Conservation (phyloP, 805 yeast species). For the Jamesozyma piceae region DNA sequence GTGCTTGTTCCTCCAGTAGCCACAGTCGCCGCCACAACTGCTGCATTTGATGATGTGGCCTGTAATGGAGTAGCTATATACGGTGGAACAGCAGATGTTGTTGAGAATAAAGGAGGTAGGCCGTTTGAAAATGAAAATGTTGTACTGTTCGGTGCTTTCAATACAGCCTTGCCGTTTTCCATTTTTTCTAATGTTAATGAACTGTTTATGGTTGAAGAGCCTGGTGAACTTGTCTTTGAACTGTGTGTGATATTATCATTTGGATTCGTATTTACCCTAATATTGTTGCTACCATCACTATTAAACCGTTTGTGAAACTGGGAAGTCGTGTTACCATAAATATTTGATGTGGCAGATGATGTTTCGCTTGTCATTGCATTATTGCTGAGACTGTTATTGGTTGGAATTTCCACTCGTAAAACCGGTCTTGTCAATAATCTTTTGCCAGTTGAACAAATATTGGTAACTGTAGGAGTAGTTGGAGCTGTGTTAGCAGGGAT, state of each 20-base stretch:
- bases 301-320: conserved; percentile 2
- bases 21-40: conserved; percentile 1
- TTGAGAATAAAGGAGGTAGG: conserved; percentile 23
- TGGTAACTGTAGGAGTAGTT: not conserved
- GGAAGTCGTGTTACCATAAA: conserved; percentile 6
- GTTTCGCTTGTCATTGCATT: conserved; percentile 25
- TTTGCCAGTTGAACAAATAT: not conserved
- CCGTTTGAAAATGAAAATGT: conserved; percentile 11
- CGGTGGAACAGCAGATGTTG: conserved; percentile 26
- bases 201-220: not conserved
- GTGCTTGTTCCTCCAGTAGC: not conserved
- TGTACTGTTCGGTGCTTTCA: conserved; percentile 2
- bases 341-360: conserved; percentile 31
- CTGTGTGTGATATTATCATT: not conserved
- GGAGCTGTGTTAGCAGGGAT: not conserved
- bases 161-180: not conserved
- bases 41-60: conserved; percentile 15
- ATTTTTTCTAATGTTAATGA: conserved; percentile 4
- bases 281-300: not conserved
- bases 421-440: conserved; percentile 38
- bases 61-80: conserved; percentile 31
- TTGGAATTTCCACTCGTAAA: conserved; percentile 57
- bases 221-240: conserved; percentile 2
- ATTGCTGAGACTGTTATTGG: conserved; percentile 27
- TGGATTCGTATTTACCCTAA: not conserved